Base-by-base conservation (phyloP, 306 rosid species). In the Abrus precatorius region DNA sequence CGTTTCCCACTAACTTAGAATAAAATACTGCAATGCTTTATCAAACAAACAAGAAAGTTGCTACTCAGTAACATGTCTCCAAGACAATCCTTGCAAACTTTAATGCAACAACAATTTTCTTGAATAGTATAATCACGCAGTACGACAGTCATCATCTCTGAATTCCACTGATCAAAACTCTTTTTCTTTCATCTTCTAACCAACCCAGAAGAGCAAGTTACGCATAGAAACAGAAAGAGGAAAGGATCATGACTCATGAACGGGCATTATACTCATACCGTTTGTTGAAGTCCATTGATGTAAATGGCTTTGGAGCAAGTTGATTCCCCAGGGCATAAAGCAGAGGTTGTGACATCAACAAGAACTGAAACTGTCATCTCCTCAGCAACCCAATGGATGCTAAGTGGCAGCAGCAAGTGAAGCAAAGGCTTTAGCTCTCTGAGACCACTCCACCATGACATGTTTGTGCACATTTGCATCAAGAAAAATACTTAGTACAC, bases 351-450 rank as follows among this genome's bases (percentile, higher is more conserved):
- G 69, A 93, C 89, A 85, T 93, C 98, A 81, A 93, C 97, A 20
- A 93, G 89, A 65, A 93, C 97, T 6, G 98, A 91, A 49, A 91
- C 91, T 4, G 98, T 90, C 93, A 93, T 91, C 86, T 93, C 98
- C 49, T 91, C 93, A 55, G 98, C 93, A 10, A 93, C 29, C 91
- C 94, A 92, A 20, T 93, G 98, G 41, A 91, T 63, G 76, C 89
- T 83, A 0, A 93, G 87, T 13, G 98, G 92, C 3, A 93, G 27
- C 61, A 91, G 69, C 91, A 93, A 84, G 86, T 90, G 97, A 78
- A 93, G 2, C 80, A 93, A 30, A 33, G 94, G 92, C 79, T 80
- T 82, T 11, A 87, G 69, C 80, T 90, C 93, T 29, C 66, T 53
- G 6, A 88, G 5, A 1, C 87, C 87, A 41, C 78, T 69, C 76